phyloP scores from a whole-genome alignment of 108 stramenopile genomes.

The Nitzschia putrida region DNA sequence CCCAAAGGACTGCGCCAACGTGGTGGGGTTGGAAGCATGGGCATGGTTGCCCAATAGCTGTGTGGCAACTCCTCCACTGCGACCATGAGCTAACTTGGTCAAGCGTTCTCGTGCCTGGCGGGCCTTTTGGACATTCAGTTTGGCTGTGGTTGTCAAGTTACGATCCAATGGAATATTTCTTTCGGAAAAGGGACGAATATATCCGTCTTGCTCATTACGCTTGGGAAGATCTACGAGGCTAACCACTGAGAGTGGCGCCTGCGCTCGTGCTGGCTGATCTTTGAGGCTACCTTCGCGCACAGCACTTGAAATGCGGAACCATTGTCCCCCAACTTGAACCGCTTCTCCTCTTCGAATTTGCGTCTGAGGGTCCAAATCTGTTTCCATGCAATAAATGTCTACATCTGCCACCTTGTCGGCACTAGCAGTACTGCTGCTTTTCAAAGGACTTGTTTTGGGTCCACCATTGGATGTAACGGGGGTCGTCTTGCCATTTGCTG shows the following conservation, averaged over 20 bases:
- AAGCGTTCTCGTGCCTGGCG: slow-evolving; percentile 70
- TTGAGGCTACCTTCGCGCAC: slow-evolving; percentile 63
- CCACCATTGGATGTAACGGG: background rate
- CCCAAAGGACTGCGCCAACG: slow-evolving; percentile 52
- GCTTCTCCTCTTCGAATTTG: slow-evolving; percentile 87
- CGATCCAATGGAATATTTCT: slow-evolving; percentile 70
- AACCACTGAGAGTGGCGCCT: slow-evolving; percentile 74
- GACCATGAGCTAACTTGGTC: slow-evolving; percentile 55
- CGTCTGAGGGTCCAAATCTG: slow-evolving; percentile 65
- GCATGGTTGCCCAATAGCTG: slow-evolving; percentile 67
- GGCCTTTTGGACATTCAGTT: slow-evolving; percentile 63
- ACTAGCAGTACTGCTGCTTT: background rate
- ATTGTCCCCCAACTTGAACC: slow-evolving; percentile 71
- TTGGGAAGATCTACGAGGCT: slow-evolving; percentile 62
- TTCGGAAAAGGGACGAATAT: slow-evolving; percentile 61
- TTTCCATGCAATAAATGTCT: slow-evolving; percentile 42
- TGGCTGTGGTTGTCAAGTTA: slow-evolving; percentile 32
- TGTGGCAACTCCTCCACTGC: slow-evolving; percentile 49
- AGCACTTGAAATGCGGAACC: slow-evolving; percentile 80
- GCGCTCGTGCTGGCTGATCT: slow-evolving; percentile 75
- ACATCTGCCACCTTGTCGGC: background rate
- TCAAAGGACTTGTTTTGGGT: background rate
- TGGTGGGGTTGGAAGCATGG: slow-evolving; percentile 65
- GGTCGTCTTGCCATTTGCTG: background rate
- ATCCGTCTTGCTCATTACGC: slow-evolving; percentile 80